These are phyloP conservation scores for Gaultheria prostrata DNA, from an alignment of 148 eudicot species.

Conservation along the genomic window DNA sequence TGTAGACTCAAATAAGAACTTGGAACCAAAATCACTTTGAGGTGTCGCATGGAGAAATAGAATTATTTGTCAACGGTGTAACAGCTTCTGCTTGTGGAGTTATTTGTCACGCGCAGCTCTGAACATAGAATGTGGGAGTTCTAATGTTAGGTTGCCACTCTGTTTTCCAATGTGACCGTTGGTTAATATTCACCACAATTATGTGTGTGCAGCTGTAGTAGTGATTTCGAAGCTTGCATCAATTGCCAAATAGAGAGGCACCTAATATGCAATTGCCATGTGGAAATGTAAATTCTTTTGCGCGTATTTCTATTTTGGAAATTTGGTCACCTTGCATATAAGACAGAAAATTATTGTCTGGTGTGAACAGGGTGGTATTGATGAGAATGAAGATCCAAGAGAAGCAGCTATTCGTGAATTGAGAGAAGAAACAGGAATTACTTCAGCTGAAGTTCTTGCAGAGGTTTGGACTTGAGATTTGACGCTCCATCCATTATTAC, in stretches of 20 bases:
- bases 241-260: background rate
- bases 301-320: background rate
- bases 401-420: slow-evolving; percentile 82
- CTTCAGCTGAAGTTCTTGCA: slow-evolving; percentile 74
- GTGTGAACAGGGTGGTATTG: slow-evolving; percentile 76
- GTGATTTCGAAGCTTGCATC: background rate
- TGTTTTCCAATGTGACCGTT: background rate
- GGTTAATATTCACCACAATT: background rate
- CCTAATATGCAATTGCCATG: background rate
- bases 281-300: background rate
- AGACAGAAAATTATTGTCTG: background rate
- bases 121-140: background rate
- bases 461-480: slow-evolving; percentile 52
- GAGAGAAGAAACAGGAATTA: slow-evolving; percentile 92
- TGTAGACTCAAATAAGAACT: background rate
- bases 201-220: background rate
- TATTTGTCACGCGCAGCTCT: background rate
- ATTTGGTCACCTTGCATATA: background rate
- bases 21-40: background rate
- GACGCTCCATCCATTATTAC: slow-evolving; percentile 4
- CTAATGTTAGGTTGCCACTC: background rate
- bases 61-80: no score
- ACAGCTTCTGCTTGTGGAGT: no score
- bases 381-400: slow-evolving; percentile 81
- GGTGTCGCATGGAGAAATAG: no score